phyloP scores from a whole-genome alignment of 169 alveolate genomes.

The Fabrea salina region DNA sequence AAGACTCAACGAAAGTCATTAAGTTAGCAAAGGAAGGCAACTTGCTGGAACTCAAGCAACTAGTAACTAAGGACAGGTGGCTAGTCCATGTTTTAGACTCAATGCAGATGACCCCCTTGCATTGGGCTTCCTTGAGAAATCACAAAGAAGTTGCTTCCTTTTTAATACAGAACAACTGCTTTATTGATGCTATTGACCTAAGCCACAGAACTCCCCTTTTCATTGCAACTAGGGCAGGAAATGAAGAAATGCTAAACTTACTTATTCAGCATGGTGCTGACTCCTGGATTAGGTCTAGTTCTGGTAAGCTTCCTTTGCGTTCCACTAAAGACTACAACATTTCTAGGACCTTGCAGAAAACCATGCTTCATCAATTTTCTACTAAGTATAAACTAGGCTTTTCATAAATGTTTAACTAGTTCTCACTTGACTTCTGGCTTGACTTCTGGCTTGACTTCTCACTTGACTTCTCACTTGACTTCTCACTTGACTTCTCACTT shows the following conservation, averaged over 20 bases:
- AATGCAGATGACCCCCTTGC: conserved; percentile 10
- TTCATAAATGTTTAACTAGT: too few relatives aligned
- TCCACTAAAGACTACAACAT: too few relatives aligned
- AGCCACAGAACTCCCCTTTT: conserved; percentile 32
- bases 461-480: too few relatives aligned
- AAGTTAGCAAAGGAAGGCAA: not conserved
- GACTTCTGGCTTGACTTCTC: too few relatives aligned
- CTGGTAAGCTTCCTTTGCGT: too few relatives aligned
- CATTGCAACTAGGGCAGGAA: not conserved
- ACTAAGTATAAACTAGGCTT: too few relatives aligned
- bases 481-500: too few relatives aligned
- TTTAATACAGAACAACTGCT: not conserved
- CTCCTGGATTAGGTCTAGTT: too few relatives aligned
- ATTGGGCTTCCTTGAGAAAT: conserved; percentile 17
- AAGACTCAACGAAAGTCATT: conserved; percentile 6
- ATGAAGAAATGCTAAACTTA: not conserved
- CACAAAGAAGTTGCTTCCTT: not conserved
- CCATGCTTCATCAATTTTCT: too few relatives aligned
- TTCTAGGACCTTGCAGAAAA: too few relatives aligned
- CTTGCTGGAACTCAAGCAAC: not conserved
- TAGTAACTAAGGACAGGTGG: not conserved
- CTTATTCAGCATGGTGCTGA: conserved; percentile 13
- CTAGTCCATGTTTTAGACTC: conserved; percentile 6
- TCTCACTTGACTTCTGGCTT: too few relatives aligned
- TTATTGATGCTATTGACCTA: conserved; percentile 20